Evolutionary conservation across 2,329 filamentous ascomycete species (phyloP).

Genomic region (Verticillium nonalfalfae): DNA sequence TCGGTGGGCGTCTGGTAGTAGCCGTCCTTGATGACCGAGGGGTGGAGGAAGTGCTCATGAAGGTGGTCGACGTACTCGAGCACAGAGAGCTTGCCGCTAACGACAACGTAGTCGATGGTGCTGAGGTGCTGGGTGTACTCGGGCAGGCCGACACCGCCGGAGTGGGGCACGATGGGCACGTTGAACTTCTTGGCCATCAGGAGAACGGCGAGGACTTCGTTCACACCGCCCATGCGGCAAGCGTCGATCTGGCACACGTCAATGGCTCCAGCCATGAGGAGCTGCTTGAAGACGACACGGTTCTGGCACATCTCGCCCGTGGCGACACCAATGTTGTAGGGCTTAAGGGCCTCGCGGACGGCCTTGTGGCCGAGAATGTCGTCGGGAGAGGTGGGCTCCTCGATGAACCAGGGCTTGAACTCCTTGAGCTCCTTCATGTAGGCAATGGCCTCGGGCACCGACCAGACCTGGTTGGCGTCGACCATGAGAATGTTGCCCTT

Average conservation of each 20-base stretch:
- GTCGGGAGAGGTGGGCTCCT: slow-evolving; percentile 87
- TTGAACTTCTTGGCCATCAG: slow-evolving; percentile 75
- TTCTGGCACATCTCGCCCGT: slow-evolving; percentile 97
- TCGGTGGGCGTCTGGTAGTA: slow-evolving; percentile 82
- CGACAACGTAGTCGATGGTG: slow-evolving; percentile 88
- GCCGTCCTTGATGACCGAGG: slow-evolving; percentile 71
- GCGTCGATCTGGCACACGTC: slow-evolving; percentile 89
- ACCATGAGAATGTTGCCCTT: slow-evolving; percentile 83
- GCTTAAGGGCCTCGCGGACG: slow-evolving; percentile 71
- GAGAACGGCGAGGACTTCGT: slow-evolving; percentile 86
- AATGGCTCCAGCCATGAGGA: slow-evolving; percentile 72
- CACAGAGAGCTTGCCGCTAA: slow-evolving; percentile 73
- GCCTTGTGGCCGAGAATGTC: slow-evolving; percentile 86
- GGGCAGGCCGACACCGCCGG: slow-evolving; percentile 80
- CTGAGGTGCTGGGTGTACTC: slow-evolving; percentile 92
- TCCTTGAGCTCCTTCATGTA: slow-evolving; percentile 79
- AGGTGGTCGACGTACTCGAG: slow-evolving; percentile 90
- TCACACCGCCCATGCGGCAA: slow-evolving; percentile 82
- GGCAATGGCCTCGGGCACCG: slow-evolving; percentile 78
- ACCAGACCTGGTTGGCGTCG: slow-evolving; percentile 91
- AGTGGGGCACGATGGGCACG: slow-evolving; percentile 83
- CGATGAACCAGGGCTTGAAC: slow-evolving; percentile 90
- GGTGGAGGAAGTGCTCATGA: slow-evolving; percentile 88
- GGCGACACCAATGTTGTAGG: slow-evolving; percentile 73
- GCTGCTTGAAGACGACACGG: slow-evolving; percentile 89